phyloP scores from a whole-genome alignment of 179 eudicot genomes.

The Vitellaria paradoxa region DNA sequence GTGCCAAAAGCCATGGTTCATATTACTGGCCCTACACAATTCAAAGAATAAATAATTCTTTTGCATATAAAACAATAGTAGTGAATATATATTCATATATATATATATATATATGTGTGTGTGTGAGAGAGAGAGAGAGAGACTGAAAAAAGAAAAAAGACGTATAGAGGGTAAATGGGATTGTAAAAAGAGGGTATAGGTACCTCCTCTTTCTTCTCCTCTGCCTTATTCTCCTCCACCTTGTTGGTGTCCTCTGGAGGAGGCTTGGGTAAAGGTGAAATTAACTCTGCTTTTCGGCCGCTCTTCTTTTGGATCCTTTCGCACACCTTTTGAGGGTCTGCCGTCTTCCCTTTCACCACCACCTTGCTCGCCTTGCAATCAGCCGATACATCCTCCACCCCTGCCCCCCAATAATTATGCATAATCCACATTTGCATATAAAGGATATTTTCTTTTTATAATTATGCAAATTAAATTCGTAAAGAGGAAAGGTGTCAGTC shows the following conservation, averaged over 20 bases:
- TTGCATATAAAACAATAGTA: too few relatives aligned
- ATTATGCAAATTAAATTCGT: too few relatives aligned
- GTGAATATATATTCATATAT: too few relatives aligned
- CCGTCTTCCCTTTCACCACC: constrained; percentile 59
- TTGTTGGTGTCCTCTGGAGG: constrained; percentile 33
- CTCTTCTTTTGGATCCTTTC: constrained; percentile 54
- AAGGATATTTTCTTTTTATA: too few relatives aligned
- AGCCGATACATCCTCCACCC: constrained; percentile 65
- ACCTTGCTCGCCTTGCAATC: constrained; percentile 55
- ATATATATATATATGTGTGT: too few relatives aligned
- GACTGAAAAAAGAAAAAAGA: too few relatives aligned
- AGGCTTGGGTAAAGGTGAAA: constrained; percentile 51
- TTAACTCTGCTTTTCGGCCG: constrained; percentile 52
- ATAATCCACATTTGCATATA: not conserved
- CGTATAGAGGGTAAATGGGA: not conserved
- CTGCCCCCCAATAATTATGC: constrained; percentile 21
- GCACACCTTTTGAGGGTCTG: constrained; percentile 47
- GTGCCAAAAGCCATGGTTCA: too few relatives aligned
- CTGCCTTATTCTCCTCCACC: constrained; percentile 12
- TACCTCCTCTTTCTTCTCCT: constrained; percentile 43
- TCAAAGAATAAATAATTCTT: too few relatives aligned
- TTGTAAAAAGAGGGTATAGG: not conserved
- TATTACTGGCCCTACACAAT: too few relatives aligned
- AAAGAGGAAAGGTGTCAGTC: too few relatives aligned
- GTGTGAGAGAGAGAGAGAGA: too few relatives aligned